Evolutionary conservation across 257 asterid species (phyloP), one percentile per base, ranked within the genome.

Genomic region (Salvia miltiorrhiza): DNA sequence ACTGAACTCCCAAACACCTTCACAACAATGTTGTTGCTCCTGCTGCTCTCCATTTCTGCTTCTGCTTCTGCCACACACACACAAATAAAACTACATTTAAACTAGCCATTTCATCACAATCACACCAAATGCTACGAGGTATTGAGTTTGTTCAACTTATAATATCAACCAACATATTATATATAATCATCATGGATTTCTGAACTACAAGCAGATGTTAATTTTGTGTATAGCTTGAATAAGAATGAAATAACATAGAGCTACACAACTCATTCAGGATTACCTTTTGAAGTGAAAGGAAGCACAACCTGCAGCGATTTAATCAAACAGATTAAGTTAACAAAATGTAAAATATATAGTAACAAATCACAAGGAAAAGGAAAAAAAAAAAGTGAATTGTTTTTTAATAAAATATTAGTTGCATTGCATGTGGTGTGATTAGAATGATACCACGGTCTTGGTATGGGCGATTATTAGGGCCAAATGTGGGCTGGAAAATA

Each of bases 1-100:
- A 83, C 39, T 8, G 78, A 50, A n/a, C 63, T 76, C 61, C 88
- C 95, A 9, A 84, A 35, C 63, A 88, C 30, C 71, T 59, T 50
- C 26, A 69, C 77, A 8, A 69, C 74, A 23, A 81, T 40, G 37
- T 43, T 71, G 20, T 58, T 73, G 21, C 26, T 59, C 9, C 3
- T 57, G 26, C 19, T 49, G 44, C 41, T 30, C 35, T 30, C 35
- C 35, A 30, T 30, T 7, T 30, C 7, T 30, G 5, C 4, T 30
- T 4, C n/a, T n/a, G n/a, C n/a, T n/a, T n/a, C n/a, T n/a, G n/a
- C n/a, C 35, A 30, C 0, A 2, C 4, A 30, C 35, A 30, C 35
- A 30, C 35, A 30, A 30, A 30, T 30, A 4, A 30, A 0, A 30
- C 35, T 4, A 30, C n/a, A n/a, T 6, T 30, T 30, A 4, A 30